phyloP scores from a whole-genome alignment of 345 rosid species.

The Cardamine chenopodiifolia region DNA sequence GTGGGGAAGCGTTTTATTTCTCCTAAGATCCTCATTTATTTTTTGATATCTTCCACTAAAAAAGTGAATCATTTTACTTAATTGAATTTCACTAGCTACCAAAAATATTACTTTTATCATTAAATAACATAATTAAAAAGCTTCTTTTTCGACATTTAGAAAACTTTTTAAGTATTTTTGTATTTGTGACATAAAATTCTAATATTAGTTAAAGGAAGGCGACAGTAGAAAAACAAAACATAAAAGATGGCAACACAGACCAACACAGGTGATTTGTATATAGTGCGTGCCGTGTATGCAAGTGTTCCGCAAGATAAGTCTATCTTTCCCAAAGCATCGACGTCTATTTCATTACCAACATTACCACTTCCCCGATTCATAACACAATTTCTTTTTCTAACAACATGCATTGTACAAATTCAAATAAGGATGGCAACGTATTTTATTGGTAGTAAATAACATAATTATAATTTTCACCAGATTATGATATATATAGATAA shows the following conservation, averaged over 20 bases:
- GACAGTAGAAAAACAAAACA: conserved; percentile 15
- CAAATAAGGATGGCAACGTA: background rate
- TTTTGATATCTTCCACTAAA: conserved; percentile 39
- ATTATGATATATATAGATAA: background rate
- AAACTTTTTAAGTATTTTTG: background rate
- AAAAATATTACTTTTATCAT: conserved; percentile 13
- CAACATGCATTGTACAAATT: background rate
- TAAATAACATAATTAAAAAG: background rate
- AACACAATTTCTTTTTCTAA: background rate
- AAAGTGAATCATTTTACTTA: conserved; percentile 21
- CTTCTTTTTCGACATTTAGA: background rate
- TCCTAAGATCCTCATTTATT: conserved; percentile 28
- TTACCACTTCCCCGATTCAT: conserved; percentile 22
- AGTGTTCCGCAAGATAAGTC: conserved; percentile 41
- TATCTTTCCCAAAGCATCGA: conserved; percentile 33
- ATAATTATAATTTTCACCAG: background rate
- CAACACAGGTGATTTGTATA: conserved; percentile 41
- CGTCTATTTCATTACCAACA: conserved; percentile 37
- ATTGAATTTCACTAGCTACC: conserved; percentile 24
- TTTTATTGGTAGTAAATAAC: background rate
- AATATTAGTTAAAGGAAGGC: conserved; percentile 23
- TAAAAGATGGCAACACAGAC: conserved; percentile 45
- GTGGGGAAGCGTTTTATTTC: conserved; percentile 25
- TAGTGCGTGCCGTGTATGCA: conserved; percentile 45
- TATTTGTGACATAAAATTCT: background rate